Evolutionary conservation across 1,284 basidiomycete genomes (phyloP), one percentile per base, ranked within the genome.

Genomic region (Bothia castanella): DNA sequence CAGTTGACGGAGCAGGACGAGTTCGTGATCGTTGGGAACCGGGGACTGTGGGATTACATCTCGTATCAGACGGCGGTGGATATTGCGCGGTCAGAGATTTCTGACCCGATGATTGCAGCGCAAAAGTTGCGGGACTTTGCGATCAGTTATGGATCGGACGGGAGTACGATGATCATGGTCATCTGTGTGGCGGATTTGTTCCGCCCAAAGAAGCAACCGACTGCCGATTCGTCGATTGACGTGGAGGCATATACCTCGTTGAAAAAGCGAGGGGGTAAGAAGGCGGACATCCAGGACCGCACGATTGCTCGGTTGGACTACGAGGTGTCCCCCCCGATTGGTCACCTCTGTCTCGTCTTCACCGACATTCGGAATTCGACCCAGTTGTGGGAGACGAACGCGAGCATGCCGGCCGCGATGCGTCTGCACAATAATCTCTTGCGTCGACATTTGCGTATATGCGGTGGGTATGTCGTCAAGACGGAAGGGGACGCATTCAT

Each of bases 401-500:
- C 88, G 0, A 95, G 95, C 5, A 99, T 99, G 96, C 86, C 89
- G 39, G 88, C 90, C 0, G 95, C 96, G 2, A 97, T 98, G 80
- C 83, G 87, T 34, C 72, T 94, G 63, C 97, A 99, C 73, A 97
- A 98, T 68, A 80, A 76, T 53, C 75, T 98, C 14, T 78, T 99
- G 52, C 85, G 96, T 20, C 80, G 95, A 11, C 87, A 92, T 58
- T 73, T 99, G 38, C 83, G 96, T 29, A 78, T 90, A 46, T 96
- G 95, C 63, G 95, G 94, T 37, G 97, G 97, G 0, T 99, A 98
- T 70, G 95, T 99, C 72, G 96, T 98, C 62, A 99, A 99, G 72
- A 99, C 97, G 19, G 97, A 99, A 86, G 97, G 97, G 32, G 97
- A 99, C 64, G 87, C 96, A 0, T 99, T 99, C 76, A 97, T 99